Evolutionary conservation across 2,329 filamentous ascomycete genomes (phyloP), one percentile per base, ranked within the genome.

Genomic region (Penicillium sumatraense): DNA sequence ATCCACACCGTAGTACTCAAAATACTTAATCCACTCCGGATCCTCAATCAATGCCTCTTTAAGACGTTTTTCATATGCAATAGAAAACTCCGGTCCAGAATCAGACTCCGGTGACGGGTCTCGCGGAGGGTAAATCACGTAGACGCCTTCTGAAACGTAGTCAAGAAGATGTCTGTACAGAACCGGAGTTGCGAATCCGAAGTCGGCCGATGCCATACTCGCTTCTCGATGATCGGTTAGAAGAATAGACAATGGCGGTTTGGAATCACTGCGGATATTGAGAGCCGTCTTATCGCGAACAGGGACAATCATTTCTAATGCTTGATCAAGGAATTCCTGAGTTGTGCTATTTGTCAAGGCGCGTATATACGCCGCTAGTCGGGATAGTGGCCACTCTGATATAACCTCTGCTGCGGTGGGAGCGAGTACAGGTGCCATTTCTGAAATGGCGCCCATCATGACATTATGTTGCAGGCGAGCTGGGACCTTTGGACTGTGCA

Each of bases 351-450:
- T 60, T 2, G 75, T 78, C 44, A 79, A 40, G 13, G 59, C 50
- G 1, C 77, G 76, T n/a, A 75, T 67, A 38, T 77, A 78, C 2
- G 57, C 58, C 0, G 77, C 75, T 0, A 79, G 45, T 16, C 63
- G 60, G 1, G 67, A 62, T 0, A 80, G 58, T 0, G 75, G 71
- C 58, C 64, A 69, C 2, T 74, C 71, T 0, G 71, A 73, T 5
- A 77, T 70, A 7, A 77, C 61, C 36, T 78, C 58, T 2, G 64
- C 62, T 0, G 67, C 60, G 0, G 72, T 76, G 0, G 68, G 38
- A n/a, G 38, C 11, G 13, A 10, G 18, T 3, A 41, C 20, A 21
- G 38, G 38, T 23, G 38, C 38, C 11, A 41, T 11, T 11, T 23
- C 21, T 8, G 38, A 41, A 3, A 41, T 23, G n/a, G 38, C 18